phyloP scores from a whole-genome alignment of 2,329 filamentous ascomycete species.

The Fusarium circinatum region DNA sequence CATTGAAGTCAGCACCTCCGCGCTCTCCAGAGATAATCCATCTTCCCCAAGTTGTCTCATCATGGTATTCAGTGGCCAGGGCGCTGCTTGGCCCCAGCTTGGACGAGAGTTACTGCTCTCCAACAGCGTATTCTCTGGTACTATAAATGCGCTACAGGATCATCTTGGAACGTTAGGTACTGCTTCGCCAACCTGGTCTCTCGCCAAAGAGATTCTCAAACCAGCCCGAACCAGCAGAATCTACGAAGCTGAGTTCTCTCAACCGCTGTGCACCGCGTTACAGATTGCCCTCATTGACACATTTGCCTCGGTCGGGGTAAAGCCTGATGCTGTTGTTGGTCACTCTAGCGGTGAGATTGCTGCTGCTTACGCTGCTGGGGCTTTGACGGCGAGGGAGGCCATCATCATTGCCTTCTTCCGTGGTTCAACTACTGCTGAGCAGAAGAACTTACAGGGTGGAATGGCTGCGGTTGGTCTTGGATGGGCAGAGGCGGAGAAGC shows the following conservation, averaged over 20 bases:
- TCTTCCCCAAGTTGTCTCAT: not conserved
- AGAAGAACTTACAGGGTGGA: slow-evolving; percentile 33
- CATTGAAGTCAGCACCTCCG: not conserved
- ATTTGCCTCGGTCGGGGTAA: slow-evolving; percentile 48
- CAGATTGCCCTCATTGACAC: slow-evolving; percentile 57
- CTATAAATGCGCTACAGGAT: slow-evolving; percentile 19
- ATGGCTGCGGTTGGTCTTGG: slow-evolving; percentile 56
- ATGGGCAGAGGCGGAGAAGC: slow-evolving; percentile 32
- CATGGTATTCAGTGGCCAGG: not conserved
- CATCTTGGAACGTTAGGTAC: not conserved
- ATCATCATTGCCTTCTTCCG: slow-evolving; percentile 54
- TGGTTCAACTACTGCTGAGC: slow-evolving; percentile 35
- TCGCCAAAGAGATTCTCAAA: not conserved
- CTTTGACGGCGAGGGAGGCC: slow-evolving; percentile 51
- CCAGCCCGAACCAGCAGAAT: not conserved
- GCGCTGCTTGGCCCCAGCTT: not conserved
- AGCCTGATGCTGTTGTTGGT: slow-evolving; percentile 51
- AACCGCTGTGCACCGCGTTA: slow-evolving; percentile 56
- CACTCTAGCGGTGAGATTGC: slow-evolving; percentile 59
- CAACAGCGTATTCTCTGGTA: not conserved
- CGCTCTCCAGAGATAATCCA: not conserved
- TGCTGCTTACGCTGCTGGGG: slow-evolving; percentile 55
- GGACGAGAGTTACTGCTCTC: slow-evolving; percentile 21
- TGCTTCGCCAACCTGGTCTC: not conserved
- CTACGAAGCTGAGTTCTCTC: slow-evolving; percentile 39